Conservation (phyloP, 495 filamentous ascomycete genomes). For the Neurospora sp. region DNA sequence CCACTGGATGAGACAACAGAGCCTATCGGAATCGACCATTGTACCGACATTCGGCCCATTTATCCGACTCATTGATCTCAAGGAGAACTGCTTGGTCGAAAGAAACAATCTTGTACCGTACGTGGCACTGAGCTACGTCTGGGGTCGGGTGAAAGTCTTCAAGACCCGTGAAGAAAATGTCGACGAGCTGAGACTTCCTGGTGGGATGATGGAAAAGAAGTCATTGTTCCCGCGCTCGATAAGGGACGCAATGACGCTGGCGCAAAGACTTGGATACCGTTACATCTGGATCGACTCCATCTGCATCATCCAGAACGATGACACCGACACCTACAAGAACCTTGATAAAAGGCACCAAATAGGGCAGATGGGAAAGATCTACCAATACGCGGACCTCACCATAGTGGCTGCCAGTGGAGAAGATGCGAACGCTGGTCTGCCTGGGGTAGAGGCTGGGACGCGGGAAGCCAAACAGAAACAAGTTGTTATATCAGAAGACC, state of each 20-base stretch:
- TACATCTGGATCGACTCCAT: conserved; percentile 19
- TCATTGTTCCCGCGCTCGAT: not conserved
- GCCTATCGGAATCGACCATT: not conserved
- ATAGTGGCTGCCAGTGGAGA: not conserved
- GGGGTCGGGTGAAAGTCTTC: not conserved
- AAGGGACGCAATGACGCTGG: not conserved
- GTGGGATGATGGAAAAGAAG: not conserved
- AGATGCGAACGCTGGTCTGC: not conserved
- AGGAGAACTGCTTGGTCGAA: not conserved
- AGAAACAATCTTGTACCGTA: not conserved
- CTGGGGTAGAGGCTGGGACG: not conserved
- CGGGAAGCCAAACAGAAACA: not conserved
- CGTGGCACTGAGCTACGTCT: not conserved
- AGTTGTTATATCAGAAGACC: not conserved
- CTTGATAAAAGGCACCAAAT: conserved; percentile 13
- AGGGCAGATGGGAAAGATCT: conserved; percentile 14
- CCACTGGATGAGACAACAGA: not conserved
- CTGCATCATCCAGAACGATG: conserved; percentile 22
- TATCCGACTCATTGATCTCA: not conserved
- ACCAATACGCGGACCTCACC: not conserved
- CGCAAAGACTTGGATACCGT: not conserved
- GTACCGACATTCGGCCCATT: not conserved
- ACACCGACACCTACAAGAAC: conserved; percentile 6
- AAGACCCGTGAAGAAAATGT: not conserved
- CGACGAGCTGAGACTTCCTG: not conserved